Conservation (phyloP, 129 eudicot genomes). For the Pulicaria dysenterica region DNA sequence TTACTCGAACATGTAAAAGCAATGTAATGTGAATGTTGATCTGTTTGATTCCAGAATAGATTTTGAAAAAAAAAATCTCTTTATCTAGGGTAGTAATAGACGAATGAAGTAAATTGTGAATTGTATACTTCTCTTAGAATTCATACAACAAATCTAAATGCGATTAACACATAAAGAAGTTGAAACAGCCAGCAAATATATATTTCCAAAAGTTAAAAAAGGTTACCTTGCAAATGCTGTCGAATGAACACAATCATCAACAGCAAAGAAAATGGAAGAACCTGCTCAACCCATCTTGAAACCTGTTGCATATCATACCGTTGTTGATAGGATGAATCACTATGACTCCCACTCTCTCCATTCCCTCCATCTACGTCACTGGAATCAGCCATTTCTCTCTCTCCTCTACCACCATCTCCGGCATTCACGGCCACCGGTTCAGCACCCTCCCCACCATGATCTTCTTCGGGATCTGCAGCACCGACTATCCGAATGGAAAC, state of each 20-base stretch:
- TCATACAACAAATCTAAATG: constrained; percentile 1
- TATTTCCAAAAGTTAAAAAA: background rate
- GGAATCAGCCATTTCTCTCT: constrained; percentile 36
- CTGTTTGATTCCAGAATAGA: background rate
- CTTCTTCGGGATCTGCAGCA: constrained; percentile 38
- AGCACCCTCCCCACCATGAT: constrained; percentile 34
- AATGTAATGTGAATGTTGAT: too few species aligned
- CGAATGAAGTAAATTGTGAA: background rate
- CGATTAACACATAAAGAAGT: background rate
- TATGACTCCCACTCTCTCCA: constrained; percentile 37
- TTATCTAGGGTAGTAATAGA: background rate
- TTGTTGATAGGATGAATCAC: constrained; percentile 48
- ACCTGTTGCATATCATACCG: constrained; percentile 70
- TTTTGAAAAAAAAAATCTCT: constrained; percentile 1
- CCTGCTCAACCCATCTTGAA: constrained; percentile 68
- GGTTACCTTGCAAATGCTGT: constrained; percentile 80
- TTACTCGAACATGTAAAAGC: too few species aligned
- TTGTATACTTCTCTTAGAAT: background rate
- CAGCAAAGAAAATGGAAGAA: constrained; percentile 79
- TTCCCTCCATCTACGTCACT: constrained; percentile 36
- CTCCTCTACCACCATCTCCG: constrained; percentile 24
- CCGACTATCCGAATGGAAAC: constrained; percentile 72
- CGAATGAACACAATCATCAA: constrained; percentile 71
- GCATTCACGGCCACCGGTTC: constrained; percentile 23
- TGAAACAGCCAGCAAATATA: background rate